Evolutionary conservation across 495 filamentous ascomycete species (phyloP).

Genomic region (Trichoderma gamsii): DNA sequence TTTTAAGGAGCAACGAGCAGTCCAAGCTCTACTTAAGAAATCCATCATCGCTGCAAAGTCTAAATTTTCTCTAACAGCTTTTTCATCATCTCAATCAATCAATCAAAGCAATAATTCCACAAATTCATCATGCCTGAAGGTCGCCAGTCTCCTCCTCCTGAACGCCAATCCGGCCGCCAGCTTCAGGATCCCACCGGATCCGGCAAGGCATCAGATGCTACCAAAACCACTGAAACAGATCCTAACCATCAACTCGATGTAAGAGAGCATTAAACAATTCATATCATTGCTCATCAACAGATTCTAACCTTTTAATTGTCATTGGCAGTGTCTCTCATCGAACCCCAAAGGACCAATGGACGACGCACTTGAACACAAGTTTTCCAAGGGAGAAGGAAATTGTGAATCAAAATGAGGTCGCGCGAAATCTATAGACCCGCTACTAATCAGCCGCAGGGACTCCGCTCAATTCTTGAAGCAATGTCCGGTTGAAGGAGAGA

Average conservation of each 20-base stretch:
- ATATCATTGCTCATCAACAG: background rate
- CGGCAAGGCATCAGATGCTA: conserved; percentile 49
- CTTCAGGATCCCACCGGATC: conserved; percentile 47
- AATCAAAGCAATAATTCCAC: background rate
- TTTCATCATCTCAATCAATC: background rate
- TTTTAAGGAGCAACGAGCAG: background rate
- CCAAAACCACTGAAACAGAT: conserved; percentile 42
- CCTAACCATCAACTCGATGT: conserved; percentile 46
- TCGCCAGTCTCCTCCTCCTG: conserved; percentile 76
- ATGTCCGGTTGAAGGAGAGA: background rate
- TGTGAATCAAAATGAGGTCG: background rate
- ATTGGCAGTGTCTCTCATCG: conserved; percentile 40
- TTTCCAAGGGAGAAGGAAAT: conserved; percentile 34
- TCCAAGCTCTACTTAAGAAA: background rate
- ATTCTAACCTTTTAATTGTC: conserved; percentile 18
- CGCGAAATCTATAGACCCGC: background rate
- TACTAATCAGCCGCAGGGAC: background rate
- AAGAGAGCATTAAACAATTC: conserved; percentile 4
- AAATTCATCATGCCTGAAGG: conserved; percentile 36
- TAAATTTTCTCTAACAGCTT: background rate
- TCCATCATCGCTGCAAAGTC: background rate
- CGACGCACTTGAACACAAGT: conserved; percentile 61
- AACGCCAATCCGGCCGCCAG: conserved; percentile 61
- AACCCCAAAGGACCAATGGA: conserved; percentile 72
- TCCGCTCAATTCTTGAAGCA: background rate